These are phyloP conservation scores for Crithidia acanthocephali DNA, from an alignment of 208 protist species.

Conservation along the genomic window DNA sequence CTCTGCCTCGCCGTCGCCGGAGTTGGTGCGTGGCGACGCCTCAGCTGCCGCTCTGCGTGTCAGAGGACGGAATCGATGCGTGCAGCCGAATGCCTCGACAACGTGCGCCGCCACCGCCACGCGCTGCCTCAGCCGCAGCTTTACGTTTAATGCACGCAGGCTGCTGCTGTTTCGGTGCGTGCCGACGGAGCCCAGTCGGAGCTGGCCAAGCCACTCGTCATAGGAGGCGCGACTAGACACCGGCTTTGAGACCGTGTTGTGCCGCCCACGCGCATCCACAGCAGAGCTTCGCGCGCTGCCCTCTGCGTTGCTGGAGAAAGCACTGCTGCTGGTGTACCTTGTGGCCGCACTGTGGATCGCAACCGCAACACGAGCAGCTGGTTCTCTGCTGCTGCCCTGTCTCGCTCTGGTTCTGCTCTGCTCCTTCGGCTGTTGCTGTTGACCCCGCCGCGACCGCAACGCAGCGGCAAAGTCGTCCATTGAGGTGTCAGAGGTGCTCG, in stretches of 20 bases:
- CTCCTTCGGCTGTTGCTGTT: background rate
- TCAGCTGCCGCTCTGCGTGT: background rate
- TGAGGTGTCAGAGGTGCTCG: background rate
- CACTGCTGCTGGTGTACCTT: background rate
- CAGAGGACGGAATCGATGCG: conserved; percentile 26
- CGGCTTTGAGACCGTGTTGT: background rate
- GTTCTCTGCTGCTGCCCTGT: background rate
- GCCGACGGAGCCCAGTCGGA: background rate
- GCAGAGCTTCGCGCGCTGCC: background rate
- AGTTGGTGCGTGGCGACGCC: background rate
- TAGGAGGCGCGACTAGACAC: background rate
- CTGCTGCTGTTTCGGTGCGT: background rate
- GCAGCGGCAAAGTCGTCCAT: conserved; percentile 5
- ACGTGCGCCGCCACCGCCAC: conserved; percentile 19
- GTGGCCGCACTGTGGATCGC: background rate
- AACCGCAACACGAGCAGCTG: background rate
- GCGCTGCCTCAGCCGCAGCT: conserved; percentile 20
- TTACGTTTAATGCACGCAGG: background rate
- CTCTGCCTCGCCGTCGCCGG: background rate
- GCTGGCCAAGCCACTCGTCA: background rate
- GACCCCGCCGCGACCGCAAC: background rate
- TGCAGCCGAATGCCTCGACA: conserved; percentile 20
- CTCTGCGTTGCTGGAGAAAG: background rate
- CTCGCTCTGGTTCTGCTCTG: background rate
- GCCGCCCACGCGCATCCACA: background rate